Conservation (phyloP, 345 rosid genomes). For the Orychophragmus violaceus region DNA sequence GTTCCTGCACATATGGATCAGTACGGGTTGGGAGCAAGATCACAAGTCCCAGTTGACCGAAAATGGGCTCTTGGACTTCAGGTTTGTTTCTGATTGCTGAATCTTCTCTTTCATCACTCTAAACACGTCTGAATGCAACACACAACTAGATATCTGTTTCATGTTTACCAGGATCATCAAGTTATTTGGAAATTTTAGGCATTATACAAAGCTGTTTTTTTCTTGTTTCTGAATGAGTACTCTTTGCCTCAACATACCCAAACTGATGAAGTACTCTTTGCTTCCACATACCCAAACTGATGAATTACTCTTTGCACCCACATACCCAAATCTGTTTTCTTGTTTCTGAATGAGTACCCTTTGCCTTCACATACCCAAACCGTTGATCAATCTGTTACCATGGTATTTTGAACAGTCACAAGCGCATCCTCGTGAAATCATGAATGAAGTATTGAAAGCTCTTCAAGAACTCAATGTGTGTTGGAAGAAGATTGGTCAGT, state of each 20-base stretch:
- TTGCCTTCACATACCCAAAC: neutral
- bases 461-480: slow-evolving; percentile 77
- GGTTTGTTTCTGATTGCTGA: slow-evolving; percentile 37
- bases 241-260: no score
- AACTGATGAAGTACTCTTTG: no score
- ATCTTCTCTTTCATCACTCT: neutral
- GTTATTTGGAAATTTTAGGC: neutral
- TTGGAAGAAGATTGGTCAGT: slow-evolving; percentile 97
- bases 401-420: slow-evolving; percentile 49
- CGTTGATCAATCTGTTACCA: neutral
- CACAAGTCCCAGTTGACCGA: slow-evolving; percentile 53
- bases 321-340: neutral
- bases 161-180: neutral
- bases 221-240: no score
- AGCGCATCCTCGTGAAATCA: slow-evolving; percentile 85
- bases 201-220: no score
- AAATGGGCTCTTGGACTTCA: slow-evolving; percentile 98
- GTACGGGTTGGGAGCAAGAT: slow-evolving; percentile 54
- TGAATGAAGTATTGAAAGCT: slow-evolving; percentile 77
- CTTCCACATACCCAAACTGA: no score
- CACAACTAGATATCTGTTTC: neutral
- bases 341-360: neutral
- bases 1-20: slow-evolving; percentile 62
- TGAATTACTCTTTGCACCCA: no score
- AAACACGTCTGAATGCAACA: neutral